Evolutionary conservation across 1,139 yeast species (phyloP), one percentile per base, ranked within the genome.

Genomic region (Yamadazyma diddensiae): DNA sequence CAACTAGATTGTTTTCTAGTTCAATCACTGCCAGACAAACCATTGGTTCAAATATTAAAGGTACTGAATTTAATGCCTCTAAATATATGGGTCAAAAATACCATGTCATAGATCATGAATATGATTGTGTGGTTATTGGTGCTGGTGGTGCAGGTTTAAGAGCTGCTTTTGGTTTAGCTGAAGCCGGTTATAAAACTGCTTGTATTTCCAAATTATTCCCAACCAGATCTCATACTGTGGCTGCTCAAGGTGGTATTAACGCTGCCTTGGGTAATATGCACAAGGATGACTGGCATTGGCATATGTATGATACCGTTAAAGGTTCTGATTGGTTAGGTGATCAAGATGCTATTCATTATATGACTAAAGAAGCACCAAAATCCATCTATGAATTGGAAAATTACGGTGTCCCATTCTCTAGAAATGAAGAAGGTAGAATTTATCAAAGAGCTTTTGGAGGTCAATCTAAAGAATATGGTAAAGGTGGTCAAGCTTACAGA

Each of bases 291-390:
- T 92, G 98, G 98, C 94, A 86, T 63, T 92, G 98, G 97, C 98
- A 92, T 67, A 90, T 92, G 96, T 90, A 90, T 67, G 98, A 92
- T 59, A 92, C 98, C 55, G 98, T 92, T 53, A 92, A 92, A 70
- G 98, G 98, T 45, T 88, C 97, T n/a, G 98, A 92, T 70, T 92
- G 98, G 98, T 79, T 92, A 45, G 98, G 98, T 53, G 98, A 92
- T 68, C 98, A 92, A 70, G 98, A 92, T 58, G 96, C 98, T 36
- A 92, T 92, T 59, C 97, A 92, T 67, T 92, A 92, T 71, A 92
- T 92, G 98, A 90, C 98, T 42, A 82, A 90, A 62, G 97, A 92
- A 67, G 98, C 98, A 15, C 97, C 98, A 29, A 79, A 81, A 50
- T 84, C 97, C 31, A 92, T 92, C 55, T 88, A 90, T 52, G 98